Conservation (phyloP, 2,329 filamentous ascomycete genomes). For the Colletotrichum chlorophyti region DNA sequence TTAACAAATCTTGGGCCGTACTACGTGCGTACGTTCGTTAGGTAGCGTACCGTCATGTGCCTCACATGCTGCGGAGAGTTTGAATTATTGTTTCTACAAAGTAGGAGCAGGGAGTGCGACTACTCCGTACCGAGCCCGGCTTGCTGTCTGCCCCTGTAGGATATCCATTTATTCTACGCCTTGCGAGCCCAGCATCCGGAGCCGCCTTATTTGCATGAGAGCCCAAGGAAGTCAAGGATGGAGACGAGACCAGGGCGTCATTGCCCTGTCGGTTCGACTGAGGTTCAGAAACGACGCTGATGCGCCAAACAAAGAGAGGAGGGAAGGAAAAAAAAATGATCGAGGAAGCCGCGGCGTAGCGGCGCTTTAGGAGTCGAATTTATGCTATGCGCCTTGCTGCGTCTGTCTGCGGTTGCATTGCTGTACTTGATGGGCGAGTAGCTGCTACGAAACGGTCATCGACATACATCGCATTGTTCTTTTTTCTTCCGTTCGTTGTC, state of each 20-base stretch:
- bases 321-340: too few relatives aligned
- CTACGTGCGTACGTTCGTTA: background rate
- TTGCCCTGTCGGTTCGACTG: too few relatives aligned
- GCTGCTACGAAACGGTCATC: conserved; percentile 11
- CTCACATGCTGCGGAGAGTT: conserved; percentile 16
- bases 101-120: background rate
- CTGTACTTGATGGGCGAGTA: conserved; percentile 17
- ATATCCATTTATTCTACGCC: background rate
- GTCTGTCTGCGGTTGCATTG: background rate
- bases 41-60: conserved; percentile 11
- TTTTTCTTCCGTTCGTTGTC: conserved; percentile 1
- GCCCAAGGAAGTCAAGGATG: background rate
- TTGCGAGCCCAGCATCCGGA: background rate
- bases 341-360: too few relatives aligned
- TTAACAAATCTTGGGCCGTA: conserved; percentile 21
- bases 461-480: conserved; percentile 4
- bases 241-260: too few relatives aligned
- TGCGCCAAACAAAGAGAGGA: too few relatives aligned
- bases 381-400: background rate
- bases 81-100: background rate
- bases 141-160: background rate
- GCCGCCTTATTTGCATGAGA: background rate
- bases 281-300: too few relatives aligned
- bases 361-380: too few relatives aligned
- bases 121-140: background rate